phyloP scores from a whole-genome alignment of 2,329 filamentous ascomycete genomes.

The Colletotrichum costaricense region DNA sequence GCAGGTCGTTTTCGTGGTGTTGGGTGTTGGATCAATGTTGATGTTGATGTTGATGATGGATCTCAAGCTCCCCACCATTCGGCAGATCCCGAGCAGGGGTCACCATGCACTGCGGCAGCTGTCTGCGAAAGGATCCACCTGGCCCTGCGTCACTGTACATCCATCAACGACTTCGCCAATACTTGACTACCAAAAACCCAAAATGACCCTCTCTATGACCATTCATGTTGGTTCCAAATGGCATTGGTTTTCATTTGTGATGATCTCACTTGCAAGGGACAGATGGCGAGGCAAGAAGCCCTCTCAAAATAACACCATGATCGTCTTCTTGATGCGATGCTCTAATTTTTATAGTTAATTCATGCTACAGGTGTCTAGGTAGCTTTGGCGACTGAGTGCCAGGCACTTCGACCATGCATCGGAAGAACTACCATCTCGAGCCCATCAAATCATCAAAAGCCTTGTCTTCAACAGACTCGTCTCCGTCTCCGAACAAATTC shows the following conservation, averaged over 20 bases:
- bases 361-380: not conserved
- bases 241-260: not conserved
- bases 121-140: not conserved
- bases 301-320: no score
- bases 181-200: not conserved
- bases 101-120: not conserved
- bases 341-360: not conserved
- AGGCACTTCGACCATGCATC: not conserved
- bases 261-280: no score
- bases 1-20: not conserved
- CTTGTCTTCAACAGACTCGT: not conserved
- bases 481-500: no score
- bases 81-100: conserved; percentile 15
- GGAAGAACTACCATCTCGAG: not conserved
- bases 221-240: not conserved
- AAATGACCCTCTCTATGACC: not conserved
- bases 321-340: not conserved
- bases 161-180: not conserved
- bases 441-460: not conserved
- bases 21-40: conserved; percentile 8
- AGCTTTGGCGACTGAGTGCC: not conserved
- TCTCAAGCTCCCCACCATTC: not conserved
- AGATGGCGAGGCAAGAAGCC: no score
- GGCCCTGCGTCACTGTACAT: not conserved
- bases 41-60: conserved; percentile 19